Base-by-base conservation (phyloP, 345 rosid species). In the Garcia nutans region DNA sequence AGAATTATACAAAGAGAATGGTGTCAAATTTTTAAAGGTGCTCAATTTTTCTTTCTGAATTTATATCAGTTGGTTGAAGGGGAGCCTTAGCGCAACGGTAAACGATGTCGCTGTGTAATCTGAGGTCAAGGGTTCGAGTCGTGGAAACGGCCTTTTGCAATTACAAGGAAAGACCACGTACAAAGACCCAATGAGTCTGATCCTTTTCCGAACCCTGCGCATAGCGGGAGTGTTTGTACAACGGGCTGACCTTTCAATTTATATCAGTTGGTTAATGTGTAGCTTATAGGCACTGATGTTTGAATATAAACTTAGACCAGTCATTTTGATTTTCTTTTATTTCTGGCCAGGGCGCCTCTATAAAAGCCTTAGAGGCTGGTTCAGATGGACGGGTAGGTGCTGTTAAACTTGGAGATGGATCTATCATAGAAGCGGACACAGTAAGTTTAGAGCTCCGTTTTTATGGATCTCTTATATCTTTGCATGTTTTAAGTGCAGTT, bases 371-470 rank as follows among this genome's bases (percentile, higher is more conserved):
- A 68, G 96, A 91, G 87, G 90, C 90, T 49, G 91, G 93, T 83
- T 79, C 90, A 19, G 87, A 93, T 88, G 97, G 96, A 66, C 88
- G 37, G 63, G 92, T 95, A 69, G 74, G 92, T 83, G 86, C 88
- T 68, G 86, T 90, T 82, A 93, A 83, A 85, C 94, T 96, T 61
- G 92, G 84, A 77, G 96, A 91, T 87, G 98, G 96, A 76, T 91
- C 98, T 73, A 87, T 76, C 12, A 78, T 96, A 59, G 93, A 89
- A 79, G 93, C 99, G 74, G 99, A 91, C 85, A 87, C 87, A 70
- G 98, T 84, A 84, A 77, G 80, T 65, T 13, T 68, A 78, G 45
- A 72, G 63, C 65, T 65, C 82, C 23, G 22, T 73, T 57, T 75
- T 62, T 44, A 45, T 31, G 41, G 41, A 37, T 57, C 23, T 66